Base-by-base conservation (phyloP, 2,329 filamentous ascomycete genomes). In the Pezicula carpinea region DNA sequence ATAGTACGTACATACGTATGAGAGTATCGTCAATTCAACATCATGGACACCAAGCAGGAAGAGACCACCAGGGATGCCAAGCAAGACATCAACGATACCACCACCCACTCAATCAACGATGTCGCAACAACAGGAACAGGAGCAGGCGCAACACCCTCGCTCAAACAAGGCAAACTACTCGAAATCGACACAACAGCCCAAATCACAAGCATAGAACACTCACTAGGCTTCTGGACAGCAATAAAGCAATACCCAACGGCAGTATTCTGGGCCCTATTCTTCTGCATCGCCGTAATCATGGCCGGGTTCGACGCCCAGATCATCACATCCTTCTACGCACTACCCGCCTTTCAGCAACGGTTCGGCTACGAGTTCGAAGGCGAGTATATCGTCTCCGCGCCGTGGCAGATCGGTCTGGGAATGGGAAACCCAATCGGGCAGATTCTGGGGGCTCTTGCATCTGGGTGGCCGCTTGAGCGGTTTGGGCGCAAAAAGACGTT, bases 391-490 rank as follows among this genome's bases (percentile, higher is more conserved):
- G 53, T 61, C 22, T 51, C 50, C 35, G 57, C 58, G 33, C 53
- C 50, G 4, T 61, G 58, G 58, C 58, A 60, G 40, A 55, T 53
- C 11, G 57, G 47, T 15, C 40, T 61, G 3, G 56, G 56, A 8
- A 58, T 56, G 50, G 56, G 54, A 10, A 57, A 53, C 46, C 54
- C 55, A 2, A 56, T 60, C 17, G 57, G 57, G 4, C 53, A 54
- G 39, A 47, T 60, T 17, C 13, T 60, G 3, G 57, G 57, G 5
- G 77, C 77, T 10, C 64, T 82, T 21, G 56, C 53, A 74, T 79
- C 29, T 72, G 83, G 52, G 2, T 59, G 33, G 39, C 57, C 56
- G 2, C 39, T 59, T 19, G 57, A 59, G 26, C 45, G 46, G 36
- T 57, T 45, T 11, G 57, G 57, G 19, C 45, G 54, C 23, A 58